phyloP scores from a whole-genome alignment of 176 grass and related monocot genomes.

The Oryza australiensis region DNA sequence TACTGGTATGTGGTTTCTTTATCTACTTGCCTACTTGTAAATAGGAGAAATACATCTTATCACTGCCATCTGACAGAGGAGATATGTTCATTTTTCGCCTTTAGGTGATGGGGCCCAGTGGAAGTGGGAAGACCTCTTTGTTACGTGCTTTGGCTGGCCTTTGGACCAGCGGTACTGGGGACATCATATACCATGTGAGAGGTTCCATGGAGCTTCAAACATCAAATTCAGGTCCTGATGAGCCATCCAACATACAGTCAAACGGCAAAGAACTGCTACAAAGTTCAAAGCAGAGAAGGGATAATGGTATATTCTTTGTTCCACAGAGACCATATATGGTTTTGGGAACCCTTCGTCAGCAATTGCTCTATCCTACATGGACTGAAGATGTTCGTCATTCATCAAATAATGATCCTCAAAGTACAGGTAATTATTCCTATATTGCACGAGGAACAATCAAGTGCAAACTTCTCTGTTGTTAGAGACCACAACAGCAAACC shows the following conservation, averaged over 20 bases:
- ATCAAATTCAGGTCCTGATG: conserved; percentile 45
- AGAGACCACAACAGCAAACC: neutral
- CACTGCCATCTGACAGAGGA: conserved; percentile 1
- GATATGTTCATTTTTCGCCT: conserved; percentile 27
- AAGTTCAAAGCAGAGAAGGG: conserved; percentile 73
- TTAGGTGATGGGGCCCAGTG: conserved; percentile 97
- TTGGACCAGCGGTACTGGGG: conserved; percentile 83
- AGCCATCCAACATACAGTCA: conserved; percentile 40
- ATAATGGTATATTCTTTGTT: conserved; percentile 82
- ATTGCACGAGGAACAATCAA: neutral
- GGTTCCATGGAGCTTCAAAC: conserved; percentile 36
- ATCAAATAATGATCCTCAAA: conserved; percentile 43
- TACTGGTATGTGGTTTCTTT: conserved; percentile 60
- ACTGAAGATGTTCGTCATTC: conserved; percentile 51
- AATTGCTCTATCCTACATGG: conserved; percentile 97
- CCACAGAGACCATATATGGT: conserved; percentile 98
- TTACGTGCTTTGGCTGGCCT: conserved; percentile 92
- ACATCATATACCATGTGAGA: conserved; percentile 70
- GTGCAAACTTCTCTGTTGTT: neutral
- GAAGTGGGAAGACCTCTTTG: conserved; percentile 96
- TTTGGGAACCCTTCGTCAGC: conserved; percentile 88
- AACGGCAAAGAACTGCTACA: conserved; percentile 50
- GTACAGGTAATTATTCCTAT: conserved; percentile 48
- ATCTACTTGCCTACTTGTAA: conserved; percentile 5
- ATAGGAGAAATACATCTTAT: conserved; percentile 21